Conservation (phyloP, 2,329 filamentous ascomycete species). For the Thielaviopsis ethacetica region DNA sequence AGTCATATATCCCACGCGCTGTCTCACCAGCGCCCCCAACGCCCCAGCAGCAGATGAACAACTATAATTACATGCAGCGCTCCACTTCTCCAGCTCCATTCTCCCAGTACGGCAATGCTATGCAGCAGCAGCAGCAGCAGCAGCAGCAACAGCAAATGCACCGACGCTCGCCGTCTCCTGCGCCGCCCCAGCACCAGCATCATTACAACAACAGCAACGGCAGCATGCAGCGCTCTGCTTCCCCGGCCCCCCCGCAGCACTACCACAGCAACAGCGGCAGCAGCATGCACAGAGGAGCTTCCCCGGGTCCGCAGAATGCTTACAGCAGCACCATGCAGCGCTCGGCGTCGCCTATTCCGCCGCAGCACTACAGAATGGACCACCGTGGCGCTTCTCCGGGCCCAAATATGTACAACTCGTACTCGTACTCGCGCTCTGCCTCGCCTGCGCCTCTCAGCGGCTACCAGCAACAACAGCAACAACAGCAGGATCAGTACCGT, state of each 20-base stretch:
- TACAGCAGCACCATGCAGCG: conserved; percentile 18
- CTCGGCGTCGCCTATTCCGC: conserved; percentile 4
- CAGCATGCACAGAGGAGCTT: background rate
- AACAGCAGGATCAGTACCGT: conserved; percentile 13
- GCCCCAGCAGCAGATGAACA: conserved; percentile 9
- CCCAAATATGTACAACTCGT: conserved; percentile 15
- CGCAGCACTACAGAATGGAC: conserved; percentile 17
- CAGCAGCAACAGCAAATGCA: conserved; percentile 16
- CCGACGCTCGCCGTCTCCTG: conserved; percentile 23
- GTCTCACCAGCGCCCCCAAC: conserved; percentile 22
- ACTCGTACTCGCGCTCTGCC: conserved; percentile 18
- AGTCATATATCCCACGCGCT: conserved; percentile 20
- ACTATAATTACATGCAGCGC: conserved; percentile 15
- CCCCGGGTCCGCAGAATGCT: conserved; percentile 6
- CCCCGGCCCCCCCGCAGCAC: conserved; percentile 15
- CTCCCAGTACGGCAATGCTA: conserved; percentile 8
- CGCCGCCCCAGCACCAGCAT: conserved; percentile 19
- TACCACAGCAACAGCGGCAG: background rate
- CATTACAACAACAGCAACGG: conserved; percentile 13
- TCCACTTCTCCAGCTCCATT: conserved; percentile 11
- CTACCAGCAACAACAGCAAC: conserved; percentile 13
- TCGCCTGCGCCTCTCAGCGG: conserved; percentile 23
- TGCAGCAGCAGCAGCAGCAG: conserved; percentile 16
- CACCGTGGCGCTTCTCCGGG: conserved; percentile 17
- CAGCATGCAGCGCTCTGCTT: conserved; percentile 12